Conservation (phyloP, 441 rosid species). For the Raphanus hybrid region DNA sequence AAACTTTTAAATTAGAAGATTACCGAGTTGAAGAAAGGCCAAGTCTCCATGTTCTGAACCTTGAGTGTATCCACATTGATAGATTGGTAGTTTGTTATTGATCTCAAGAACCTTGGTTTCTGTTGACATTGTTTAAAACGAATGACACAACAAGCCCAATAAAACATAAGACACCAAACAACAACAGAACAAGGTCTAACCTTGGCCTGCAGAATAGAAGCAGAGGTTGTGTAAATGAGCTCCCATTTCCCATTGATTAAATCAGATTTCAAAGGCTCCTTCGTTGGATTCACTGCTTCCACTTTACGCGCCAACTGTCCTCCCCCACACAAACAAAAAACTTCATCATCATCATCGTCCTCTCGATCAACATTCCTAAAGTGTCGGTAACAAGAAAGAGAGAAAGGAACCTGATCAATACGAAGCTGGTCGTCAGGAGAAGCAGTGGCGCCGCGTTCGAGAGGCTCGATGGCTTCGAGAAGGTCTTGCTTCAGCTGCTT, state of each 20-base stretch:
- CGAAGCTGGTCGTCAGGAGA: constrained; percentile 74
- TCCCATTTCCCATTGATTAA: constrained; percentile 92
- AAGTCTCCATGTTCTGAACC: constrained; percentile 90
- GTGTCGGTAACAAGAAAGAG: not conserved
- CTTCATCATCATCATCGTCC: not conserved
- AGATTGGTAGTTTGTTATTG: constrained; percentile 80
- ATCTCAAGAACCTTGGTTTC: constrained; percentile 88
- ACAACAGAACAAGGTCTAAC: constrained; percentile 36
- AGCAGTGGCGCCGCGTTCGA: constrained; percentile 87
- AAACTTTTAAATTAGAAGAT: too few relatives aligned
- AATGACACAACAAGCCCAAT: constrained; percentile 12
- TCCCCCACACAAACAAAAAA: constrained; percentile 5
- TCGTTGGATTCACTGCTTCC: constrained; percentile 78
- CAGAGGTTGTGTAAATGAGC: constrained; percentile 89
- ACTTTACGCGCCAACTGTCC: constrained; percentile 75
- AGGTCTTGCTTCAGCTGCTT: constrained; percentile 71
- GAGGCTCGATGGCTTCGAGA: constrained; percentile 71
- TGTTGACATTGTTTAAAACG: constrained; percentile 43
- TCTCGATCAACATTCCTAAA: too few relatives aligned
- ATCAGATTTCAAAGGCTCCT: constrained; percentile 81
- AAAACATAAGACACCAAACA: too few relatives aligned
- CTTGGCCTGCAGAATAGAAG: constrained; percentile 79
- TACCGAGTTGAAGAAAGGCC: constrained; percentile 94
- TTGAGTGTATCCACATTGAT: constrained; percentile 79
- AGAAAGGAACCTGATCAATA: constrained; percentile 54